Conservation (phyloP, 2,329 filamentous ascomycete genomes). For the Akanthomyces dipterigenus region DNA sequence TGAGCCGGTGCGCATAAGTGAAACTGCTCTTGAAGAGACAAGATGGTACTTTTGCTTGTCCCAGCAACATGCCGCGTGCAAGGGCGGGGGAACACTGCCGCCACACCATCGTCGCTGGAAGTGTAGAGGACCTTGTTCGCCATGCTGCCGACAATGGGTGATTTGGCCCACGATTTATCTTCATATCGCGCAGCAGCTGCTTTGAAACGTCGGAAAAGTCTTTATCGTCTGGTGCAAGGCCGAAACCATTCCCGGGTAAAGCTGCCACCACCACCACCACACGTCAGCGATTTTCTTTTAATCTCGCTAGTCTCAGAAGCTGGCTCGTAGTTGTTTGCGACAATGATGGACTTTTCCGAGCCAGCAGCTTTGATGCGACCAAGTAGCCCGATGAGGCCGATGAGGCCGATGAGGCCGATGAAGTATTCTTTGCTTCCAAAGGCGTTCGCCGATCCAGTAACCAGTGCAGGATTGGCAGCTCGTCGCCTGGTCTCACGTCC, state of each 20-base stretch:
- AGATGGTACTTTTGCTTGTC: conserved; percentile 12
- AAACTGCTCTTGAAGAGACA: conserved; percentile 13
- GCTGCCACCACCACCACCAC: conserved; percentile 16
- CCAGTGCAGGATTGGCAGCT: conserved; percentile 17
- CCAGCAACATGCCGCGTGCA: conserved; percentile 12
- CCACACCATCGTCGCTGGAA: conserved; percentile 13
- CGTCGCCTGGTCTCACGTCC: conserved; percentile 14
- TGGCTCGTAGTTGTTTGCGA: conserved; percentile 18
- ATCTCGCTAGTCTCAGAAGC: not conserved
- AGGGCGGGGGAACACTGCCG: conserved; percentile 12
- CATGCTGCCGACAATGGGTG: conserved; percentile 15
- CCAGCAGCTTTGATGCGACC: conserved; percentile 13
- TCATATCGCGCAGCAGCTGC: conserved; percentile 8
- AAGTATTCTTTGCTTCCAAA: conserved; percentile 19
- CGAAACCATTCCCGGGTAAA: conserved; percentile 17
- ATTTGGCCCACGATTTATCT: conserved; percentile 8
- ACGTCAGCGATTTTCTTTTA: not conserved
- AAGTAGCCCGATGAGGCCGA: conserved; percentile 16
- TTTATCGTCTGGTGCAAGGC: conserved; percentile 15
- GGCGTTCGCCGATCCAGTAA: conserved; percentile 15
- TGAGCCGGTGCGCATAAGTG: conserved; percentile 4
- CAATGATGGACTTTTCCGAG: conserved; percentile 16
- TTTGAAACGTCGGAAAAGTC: conserved; percentile 15
- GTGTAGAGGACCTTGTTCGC: conserved; percentile 14
- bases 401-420: conserved; percentile 13